Percentiles rank a stretch among this genome's conserved stretches.
phyloP scores from a whole-genome alignment of 2,329 filamentous ascomycete genomes.

The Sphaerostilbella broomeana region DNA sequence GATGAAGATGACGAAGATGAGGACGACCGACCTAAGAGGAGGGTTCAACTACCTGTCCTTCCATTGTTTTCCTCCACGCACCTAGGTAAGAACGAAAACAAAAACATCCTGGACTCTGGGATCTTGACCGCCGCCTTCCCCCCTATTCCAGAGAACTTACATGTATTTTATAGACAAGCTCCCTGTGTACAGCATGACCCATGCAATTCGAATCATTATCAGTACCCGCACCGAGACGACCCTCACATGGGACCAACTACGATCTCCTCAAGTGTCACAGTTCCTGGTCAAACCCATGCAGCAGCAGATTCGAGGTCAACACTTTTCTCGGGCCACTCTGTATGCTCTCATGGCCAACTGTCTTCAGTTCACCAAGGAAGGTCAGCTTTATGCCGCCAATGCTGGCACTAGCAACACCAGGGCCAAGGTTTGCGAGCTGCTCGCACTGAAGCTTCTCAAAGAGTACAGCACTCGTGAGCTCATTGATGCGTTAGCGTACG shows the following conservation, averaged over 20 bases:
- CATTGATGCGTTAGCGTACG: conserved; percentile 90
- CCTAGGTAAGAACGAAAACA: conserved; percentile 61
- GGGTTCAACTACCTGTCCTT: conserved; percentile 40
- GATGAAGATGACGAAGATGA: conserved; percentile 38
- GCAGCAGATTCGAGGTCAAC: conserved; percentile 73
- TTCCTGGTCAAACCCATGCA: conserved; percentile 95
- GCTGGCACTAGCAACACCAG: conserved; percentile 77
- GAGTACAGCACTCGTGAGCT: conserved; percentile 85
- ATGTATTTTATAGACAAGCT: conserved; percentile 61
- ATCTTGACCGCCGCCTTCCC: too few species aligned
- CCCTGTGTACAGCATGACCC: conserved; percentile 84
- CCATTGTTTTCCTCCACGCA: conserved; percentile 77
- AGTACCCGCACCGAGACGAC: conserved; percentile 84
- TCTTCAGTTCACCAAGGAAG: conserved; percentile 86
- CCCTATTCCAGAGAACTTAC: background rate
- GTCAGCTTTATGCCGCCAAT: conserved; percentile 73
- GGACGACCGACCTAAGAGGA: conserved; percentile 19
- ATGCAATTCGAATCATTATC: conserved; percentile 80
- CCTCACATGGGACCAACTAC: conserved; percentile 87
- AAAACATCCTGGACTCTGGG: too few species aligned
- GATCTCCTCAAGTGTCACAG: conserved; percentile 92
- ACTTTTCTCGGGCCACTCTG: conserved; percentile 79
- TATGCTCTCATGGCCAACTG: conserved; percentile 93
- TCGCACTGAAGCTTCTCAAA: conserved; percentile 82
- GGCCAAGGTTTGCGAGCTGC: conserved; percentile 80